Conservation (phyloP, 2,329 filamentous ascomycete species). For the Penicillium vulpinum region DNA sequence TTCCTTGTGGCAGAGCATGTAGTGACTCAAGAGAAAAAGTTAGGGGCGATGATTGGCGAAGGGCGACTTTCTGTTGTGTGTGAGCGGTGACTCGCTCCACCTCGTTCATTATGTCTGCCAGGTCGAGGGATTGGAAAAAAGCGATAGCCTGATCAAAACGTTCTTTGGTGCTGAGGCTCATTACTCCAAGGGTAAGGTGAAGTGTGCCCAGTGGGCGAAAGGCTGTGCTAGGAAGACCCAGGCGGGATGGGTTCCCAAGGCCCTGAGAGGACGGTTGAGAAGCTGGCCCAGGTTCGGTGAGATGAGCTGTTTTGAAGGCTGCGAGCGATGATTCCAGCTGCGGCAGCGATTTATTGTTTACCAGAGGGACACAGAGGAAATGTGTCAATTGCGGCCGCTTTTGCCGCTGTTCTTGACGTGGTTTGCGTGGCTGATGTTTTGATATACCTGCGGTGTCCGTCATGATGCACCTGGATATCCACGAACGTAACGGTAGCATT, state of each 20-base stretch:
- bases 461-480: slow-evolving; percentile 10
- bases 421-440: slow-evolving; percentile 12
- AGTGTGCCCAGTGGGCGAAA: slow-evolving; percentile 76
- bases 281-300: background rate
- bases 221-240: slow-evolving; percentile 62
- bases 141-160: slow-evolving; percentile 49
- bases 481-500: background rate
- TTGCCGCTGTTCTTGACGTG: slow-evolving; percentile 25
- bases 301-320: slow-evolving; percentile 54
- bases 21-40: slow-evolving; percentile 46
- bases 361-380: slow-evolving; percentile 59
- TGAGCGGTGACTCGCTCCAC: slow-evolving; percentile 31
- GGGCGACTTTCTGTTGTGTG: background rate
- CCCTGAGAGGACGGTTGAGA: background rate
- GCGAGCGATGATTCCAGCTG: slow-evolving; percentile 66
- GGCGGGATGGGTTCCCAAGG: slow-evolving; percentile 36
- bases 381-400: slow-evolving; percentile 44
- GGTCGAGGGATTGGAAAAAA: slow-evolving; percentile 49
- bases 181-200: slow-evolving; percentile 84
- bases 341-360: slow-evolving; percentile 59
- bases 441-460: slow-evolving; percentile 4
- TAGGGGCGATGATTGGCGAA: slow-evolving; percentile 29
- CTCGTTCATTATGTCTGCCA: slow-evolving; percentile 40
- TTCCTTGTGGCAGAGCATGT: slow-evolving; percentile 39
- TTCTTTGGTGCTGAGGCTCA: slow-evolving; percentile 64